Evolutionary conservation across 1,284 basidiomycete species (phyloP), one percentile per base, ranked within the genome.

Genomic region (Neonothopanus nambi): DNA sequence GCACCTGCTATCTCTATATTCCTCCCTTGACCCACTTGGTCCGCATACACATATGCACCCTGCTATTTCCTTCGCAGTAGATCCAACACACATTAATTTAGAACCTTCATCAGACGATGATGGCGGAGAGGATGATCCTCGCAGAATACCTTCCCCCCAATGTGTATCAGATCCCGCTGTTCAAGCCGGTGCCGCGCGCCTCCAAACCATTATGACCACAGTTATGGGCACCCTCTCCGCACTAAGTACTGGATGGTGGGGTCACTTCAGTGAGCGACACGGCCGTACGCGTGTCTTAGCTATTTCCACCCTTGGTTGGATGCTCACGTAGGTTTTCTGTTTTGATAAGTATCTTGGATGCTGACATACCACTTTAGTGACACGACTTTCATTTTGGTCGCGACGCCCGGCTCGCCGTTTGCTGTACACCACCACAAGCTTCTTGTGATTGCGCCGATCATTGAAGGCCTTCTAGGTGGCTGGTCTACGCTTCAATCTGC

Each of bases 221-320:
- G 85, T 79, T 5, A 87, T 89, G 80, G 94, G 94, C n/a, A 63
- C 85, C 5, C 77, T 95, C 3, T 88, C 89, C 3, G 92, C 90
- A 0, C 68, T 95, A 28, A 93, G 91, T 1, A 92, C 92, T 0
- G 91, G 89, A 8, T 93, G 85, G 80, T 97, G 94, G 94, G 91
- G 91, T 35, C 81, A 82, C 55, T 87, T 88, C 42, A 86, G 91
- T 7, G 92, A 95, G 65, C 76, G 84, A 17, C 70, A 87, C 55
- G 94, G 94, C 9, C 79, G 94, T 24, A 89, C 84, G 4, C 80
- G 77, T 43, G 85, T 95, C 30, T 79, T 96, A 51, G 83, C 87
- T 11, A 70, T 86, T 21, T 73, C 85, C 13, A 84, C 88, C 4
- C 59, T 87, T 17, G 91, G 93, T 3, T 68, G 93, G 2, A 77